These are phyloP conservation scores for Coemansia javaensis DNA, from an alignment of 192 early-diverging fungal genomes.

Conservation along the genomic window DNA sequence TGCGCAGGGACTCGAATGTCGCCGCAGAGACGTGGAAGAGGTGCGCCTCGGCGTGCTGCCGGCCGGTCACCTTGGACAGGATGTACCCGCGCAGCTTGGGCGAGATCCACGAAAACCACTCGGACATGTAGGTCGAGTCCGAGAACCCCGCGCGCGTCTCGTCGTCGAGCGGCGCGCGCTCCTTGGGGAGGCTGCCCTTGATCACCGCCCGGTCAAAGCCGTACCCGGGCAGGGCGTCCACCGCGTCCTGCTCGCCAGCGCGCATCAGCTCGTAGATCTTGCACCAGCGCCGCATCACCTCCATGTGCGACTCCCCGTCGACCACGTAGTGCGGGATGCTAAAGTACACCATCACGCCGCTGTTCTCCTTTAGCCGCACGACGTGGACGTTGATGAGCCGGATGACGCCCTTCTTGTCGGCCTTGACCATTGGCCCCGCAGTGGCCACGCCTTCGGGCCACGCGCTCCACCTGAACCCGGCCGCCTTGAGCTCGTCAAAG, in stretches of 20 bases:
- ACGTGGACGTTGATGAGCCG: constrained; percentile 45
- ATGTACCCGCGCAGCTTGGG: constrained; percentile 31
- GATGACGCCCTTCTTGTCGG: constrained; percentile 19
- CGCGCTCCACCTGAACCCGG: constrained; percentile 23
- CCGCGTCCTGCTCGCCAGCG: background rate
- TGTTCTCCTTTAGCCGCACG: constrained; percentile 24
- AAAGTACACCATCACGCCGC: constrained; percentile 36
- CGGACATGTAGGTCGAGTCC: constrained; percentile 16
- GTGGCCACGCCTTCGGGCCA: constrained; percentile 40
- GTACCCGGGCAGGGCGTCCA: constrained; percentile 10
- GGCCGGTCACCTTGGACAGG: constrained; percentile 12
- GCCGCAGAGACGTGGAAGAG: constrained; percentile 32
- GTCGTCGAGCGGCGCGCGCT: constrained; percentile 24
- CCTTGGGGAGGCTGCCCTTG: constrained; percentile 14
- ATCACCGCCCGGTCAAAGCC: constrained; percentile 13
- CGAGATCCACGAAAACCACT: constrained; percentile 39
- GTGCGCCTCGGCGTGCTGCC: constrained; percentile 40
- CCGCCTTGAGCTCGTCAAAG: constrained; percentile 20
- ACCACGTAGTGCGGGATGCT: constrained; percentile 40
- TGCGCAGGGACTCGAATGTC: constrained; percentile 17
- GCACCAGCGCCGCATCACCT: constrained; percentile 32
- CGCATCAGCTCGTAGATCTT: constrained; percentile 19
- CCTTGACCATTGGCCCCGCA: constrained; percentile 22
- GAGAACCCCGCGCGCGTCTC: constrained; percentile 13
- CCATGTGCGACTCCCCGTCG: constrained; percentile 32